Evolutionary conservation across 768 basidiomycete genomes (phyloP).

Genomic region (button mushroom (Agaricus bisporus)): DNA sequence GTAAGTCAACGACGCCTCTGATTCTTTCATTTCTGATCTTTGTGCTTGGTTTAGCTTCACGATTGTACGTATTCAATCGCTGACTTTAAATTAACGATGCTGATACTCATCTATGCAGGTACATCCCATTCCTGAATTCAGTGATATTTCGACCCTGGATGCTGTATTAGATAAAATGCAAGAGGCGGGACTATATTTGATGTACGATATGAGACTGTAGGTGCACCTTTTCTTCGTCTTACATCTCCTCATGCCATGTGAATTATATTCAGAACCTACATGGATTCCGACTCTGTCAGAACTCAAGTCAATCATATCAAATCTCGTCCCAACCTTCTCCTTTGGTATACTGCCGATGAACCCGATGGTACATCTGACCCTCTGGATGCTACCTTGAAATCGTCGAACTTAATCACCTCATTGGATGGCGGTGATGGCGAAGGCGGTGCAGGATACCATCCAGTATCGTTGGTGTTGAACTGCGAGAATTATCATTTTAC

Average conservation of each 20-base stretch:
- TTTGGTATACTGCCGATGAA: slow-evolving; percentile 75
- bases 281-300: slow-evolving; percentile 54
- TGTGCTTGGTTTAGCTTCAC: slow-evolving; percentile 27
- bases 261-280: slow-evolving; percentile 44
- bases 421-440: slow-evolving; percentile 46
- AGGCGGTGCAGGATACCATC: slow-evolving; percentile 55
- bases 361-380: slow-evolving; percentile 69
- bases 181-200: slow-evolving; percentile 60
- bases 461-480: slow-evolving; percentile 58
- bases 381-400: slow-evolving; percentile 46
- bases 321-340: slow-evolving; percentile 57
- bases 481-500: slow-evolving; percentile 63
- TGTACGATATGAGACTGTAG: slow-evolving; percentile 77
- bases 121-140: slow-evolving; percentile 66
- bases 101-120: slow-evolving; percentile 29
- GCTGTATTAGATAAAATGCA: slow-evolving; percentile 66
- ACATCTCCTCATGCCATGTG: background rate
- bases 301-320: slow-evolving; percentile 68
- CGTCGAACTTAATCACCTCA: slow-evolving; percentile 52
- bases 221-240: slow-evolving; percentile 10
- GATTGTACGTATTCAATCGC: slow-evolving; percentile 23
- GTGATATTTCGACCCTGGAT: slow-evolving; percentile 50
- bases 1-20: slow-evolving; percentile 27
- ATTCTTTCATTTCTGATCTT: background rate
- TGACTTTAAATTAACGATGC: background rate